phyloP scores from a whole-genome alignment of 1,284 basidiomycete species.

The Boletellus deceptivus region DNA sequence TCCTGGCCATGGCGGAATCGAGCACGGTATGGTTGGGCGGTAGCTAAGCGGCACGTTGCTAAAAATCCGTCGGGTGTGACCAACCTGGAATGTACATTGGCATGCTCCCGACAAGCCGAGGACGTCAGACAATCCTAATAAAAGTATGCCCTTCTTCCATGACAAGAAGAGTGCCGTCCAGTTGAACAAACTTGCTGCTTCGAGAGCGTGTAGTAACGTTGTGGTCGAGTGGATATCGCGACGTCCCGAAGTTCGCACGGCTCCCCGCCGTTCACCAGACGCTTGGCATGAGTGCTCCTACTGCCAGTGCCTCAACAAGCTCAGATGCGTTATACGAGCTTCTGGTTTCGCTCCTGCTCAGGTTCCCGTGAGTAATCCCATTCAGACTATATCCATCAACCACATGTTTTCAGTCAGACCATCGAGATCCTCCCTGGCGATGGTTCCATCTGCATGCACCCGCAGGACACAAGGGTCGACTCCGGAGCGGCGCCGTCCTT shows the following conservation, averaged over 20 bases:
- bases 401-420: constrained; percentile 18
- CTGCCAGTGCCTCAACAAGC: not conserved
- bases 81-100: constrained; percentile 16
- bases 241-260: no score
- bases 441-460: constrained; percentile 13
- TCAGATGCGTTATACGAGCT: constrained; percentile 17
- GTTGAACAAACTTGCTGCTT: no score
- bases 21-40: constrained; percentile 6
- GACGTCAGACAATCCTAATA: not conserved
- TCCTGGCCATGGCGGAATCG: constrained; percentile 11
- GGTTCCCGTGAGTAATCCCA: constrained; percentile 25
- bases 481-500: constrained; percentile 3
- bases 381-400: not conserved
- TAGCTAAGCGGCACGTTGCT: not conserved
- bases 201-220: no score
- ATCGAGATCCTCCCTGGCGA: constrained; percentile 32
- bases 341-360: constrained; percentile 22
- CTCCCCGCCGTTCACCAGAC: no score
- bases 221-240: no score
- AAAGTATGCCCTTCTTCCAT: not conserved
- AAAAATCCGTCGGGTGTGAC: not conserved
- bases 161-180: not conserved
- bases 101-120: constrained; percentile 9
- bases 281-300: constrained; percentile 1
- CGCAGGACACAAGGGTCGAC: not conserved